A percentile compares a stretch with the other conserved stretches of the same genome.
These are phyloP conservation scores for Adansonia digitata DNA, from an alignment of 345 rosid species.

Conservation along the genomic window DNA sequence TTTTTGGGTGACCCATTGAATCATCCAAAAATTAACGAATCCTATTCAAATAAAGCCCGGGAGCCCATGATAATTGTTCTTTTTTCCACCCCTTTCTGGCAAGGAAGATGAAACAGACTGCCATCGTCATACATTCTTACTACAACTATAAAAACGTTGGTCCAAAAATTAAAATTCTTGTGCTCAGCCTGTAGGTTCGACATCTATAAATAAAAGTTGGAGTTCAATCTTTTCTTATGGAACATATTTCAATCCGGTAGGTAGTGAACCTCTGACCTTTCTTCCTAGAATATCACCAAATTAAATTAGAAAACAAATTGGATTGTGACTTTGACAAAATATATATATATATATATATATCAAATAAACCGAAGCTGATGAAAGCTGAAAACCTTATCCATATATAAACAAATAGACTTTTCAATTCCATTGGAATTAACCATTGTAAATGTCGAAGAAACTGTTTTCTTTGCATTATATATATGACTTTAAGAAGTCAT, in stretches of 20 bases:
- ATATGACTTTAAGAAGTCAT: too few relatives aligned
- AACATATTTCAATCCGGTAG: neutral
- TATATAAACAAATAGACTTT: neutral
- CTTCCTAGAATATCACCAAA: neutral
- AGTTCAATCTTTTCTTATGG: neutral
- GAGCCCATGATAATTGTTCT: neutral
- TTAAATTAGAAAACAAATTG: neutral
- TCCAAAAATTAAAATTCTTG: neutral
- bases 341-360: too few relatives aligned
- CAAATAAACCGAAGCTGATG: neutral
- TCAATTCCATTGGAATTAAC: neutral
- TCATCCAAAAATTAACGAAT: too few relatives aligned
- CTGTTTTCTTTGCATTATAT: neutral
- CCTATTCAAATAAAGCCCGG: too few relatives aligned
- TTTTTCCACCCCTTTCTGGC: too few relatives aligned
- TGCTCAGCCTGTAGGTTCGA: neutral
- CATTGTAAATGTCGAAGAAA: neutral
- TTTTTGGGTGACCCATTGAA: too few relatives aligned
- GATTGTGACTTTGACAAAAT: neutral
- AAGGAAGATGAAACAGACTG: too few relatives aligned
- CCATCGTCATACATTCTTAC: too few relatives aligned
- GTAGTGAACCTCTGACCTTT: neutral
- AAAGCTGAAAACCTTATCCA: neutral
- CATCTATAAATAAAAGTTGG: neutral
- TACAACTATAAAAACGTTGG: too few relatives aligned